Conservation (phyloP, 2,329 filamentous ascomycete genomes). For the Aspergillus pseudoglaucus region DNA sequence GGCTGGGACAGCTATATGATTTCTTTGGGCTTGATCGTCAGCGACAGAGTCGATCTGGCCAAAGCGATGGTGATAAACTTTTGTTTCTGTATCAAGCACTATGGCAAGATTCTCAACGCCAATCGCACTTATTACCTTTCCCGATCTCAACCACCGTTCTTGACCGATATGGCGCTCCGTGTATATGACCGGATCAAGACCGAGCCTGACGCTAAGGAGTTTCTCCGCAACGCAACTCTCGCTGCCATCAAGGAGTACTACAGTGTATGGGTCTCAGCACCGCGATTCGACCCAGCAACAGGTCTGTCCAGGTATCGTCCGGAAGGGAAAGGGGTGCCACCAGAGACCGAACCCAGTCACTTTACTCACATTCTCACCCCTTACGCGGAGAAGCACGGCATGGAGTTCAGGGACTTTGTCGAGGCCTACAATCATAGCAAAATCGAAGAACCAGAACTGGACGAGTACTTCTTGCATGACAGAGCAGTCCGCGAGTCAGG, state of each 20-base stretch:
- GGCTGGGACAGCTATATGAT: conserved; percentile 99
- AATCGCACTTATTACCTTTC: conserved; percentile 93
- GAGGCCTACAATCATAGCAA: conserved; percentile 74
- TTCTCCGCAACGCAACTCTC: conserved; percentile 70
- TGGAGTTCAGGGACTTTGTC: conserved; percentile 80
- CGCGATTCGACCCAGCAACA: conserved; percentile 68
- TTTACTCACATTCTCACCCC: conserved; percentile 78
- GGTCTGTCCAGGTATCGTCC: conserved; percentile 81
- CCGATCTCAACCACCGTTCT: conserved; percentile 89
- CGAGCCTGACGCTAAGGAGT: conserved; percentile 71
- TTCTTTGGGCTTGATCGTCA: conserved; percentile 78
- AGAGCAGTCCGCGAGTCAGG: conserved; percentile 92
- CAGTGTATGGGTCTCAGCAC: conserved; percentile 75
- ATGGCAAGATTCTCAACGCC: conserved; percentile 96
- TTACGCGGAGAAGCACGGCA: conserved; percentile 74
- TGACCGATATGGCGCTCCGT: conserved; percentile 93
- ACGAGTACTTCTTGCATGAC: conserved; percentile 94
- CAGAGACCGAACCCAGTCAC: conserved; percentile 82
- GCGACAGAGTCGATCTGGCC: conserved; percentile 77
- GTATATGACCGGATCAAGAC: conserved; percentile 92
- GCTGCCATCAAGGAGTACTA: conserved; percentile 97
- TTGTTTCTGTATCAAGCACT: conserved; percentile 96
- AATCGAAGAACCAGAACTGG: conserved; percentile 77
- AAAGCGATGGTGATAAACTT: conserved; percentile 96
- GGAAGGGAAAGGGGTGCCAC: conserved; percentile 76